phyloP scores from a whole-genome alignment of 208 protist genomes.

The Phytomonas sp. region DNA sequence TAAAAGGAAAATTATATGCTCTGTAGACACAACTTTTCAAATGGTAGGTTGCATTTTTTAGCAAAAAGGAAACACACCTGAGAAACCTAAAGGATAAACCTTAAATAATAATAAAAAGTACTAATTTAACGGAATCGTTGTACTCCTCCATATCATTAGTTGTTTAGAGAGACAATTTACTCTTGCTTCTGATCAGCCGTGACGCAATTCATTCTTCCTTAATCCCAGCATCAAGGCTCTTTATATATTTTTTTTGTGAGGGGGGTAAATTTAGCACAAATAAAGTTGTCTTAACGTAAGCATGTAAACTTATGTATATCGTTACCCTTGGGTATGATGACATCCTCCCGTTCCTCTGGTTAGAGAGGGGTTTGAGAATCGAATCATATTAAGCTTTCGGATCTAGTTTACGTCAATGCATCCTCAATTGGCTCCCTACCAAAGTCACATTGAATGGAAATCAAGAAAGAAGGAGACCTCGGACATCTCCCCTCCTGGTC shows the following conservation, averaged over 20 bases:
- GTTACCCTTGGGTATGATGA: neutral
- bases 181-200: neutral
- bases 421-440: neutral
- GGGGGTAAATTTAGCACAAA: neutral
- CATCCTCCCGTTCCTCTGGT: neutral
- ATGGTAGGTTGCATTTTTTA: neutral
- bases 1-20: slow-evolving; percentile 6
- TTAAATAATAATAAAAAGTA: neutral
- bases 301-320: neutral
- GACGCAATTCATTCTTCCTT: neutral
- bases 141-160: neutral
- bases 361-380: neutral
- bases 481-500: too few relatives aligned
- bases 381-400: neutral
- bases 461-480: neutral
- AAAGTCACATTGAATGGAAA: neutral
- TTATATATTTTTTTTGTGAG: neutral
- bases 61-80: slow-evolving; percentile 4
- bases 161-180: neutral
- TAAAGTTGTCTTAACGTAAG: neutral
- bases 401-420: neutral
- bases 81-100: slow-evolving; percentile 5
- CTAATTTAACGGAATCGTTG: neutral
- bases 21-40: neutral
- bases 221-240: neutral